Evolutionary conservation across 352 stramenopile genomes (phyloP), one percentile per base, ranked within the genome.

Genomic region (Phytopythium kandeliae): DNA sequence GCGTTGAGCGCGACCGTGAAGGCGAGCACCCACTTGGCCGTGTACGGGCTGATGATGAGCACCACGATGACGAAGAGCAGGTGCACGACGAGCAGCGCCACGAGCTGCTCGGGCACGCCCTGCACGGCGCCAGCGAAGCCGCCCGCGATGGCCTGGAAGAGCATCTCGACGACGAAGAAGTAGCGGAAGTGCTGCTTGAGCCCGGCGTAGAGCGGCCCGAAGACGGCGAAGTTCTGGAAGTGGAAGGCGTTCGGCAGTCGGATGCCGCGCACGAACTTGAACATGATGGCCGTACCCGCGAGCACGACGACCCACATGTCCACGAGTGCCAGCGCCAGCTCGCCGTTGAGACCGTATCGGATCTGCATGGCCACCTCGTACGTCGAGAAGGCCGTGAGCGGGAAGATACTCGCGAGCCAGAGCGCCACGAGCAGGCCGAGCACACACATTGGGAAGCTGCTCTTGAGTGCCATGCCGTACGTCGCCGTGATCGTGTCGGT

Each of bases 311-410:
- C 51, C 53, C 77, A 63, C 24, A 89, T 46, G 10, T 69, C 68
- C 42, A 71, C 61, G 24, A 87, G 44, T 4, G 77, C 71, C 28
- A 89, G 60, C 49, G 65, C 55, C 24, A 84, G 43, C 47, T 67
- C 58, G 28, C 65, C 51, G 16, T 58, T 79, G 26, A 82, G 59
- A 22, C 60, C 53, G 46, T 80, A 85, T 30, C 58, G 58, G n/a
- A 83, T 60, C 60, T 86, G 58, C 78, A 89, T 91, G 22, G 66
- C 61, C 13, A 86, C 47, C 46, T 86, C 79, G 48, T 80, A 86
- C 50, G 67, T 74, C 36, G 69, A 75, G 22, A 81, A 74, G 4
- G 74, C 58, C 19, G 69, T 58, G 17, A 91, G 62, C 17, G 80
- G 80, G 43, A 80, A 85, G 3, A 84, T 54, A 42, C 71, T 69